Base-by-base conservation (phyloP, 2,329 filamentous ascomycete species). In the Phialophora chinensis region DNA sequence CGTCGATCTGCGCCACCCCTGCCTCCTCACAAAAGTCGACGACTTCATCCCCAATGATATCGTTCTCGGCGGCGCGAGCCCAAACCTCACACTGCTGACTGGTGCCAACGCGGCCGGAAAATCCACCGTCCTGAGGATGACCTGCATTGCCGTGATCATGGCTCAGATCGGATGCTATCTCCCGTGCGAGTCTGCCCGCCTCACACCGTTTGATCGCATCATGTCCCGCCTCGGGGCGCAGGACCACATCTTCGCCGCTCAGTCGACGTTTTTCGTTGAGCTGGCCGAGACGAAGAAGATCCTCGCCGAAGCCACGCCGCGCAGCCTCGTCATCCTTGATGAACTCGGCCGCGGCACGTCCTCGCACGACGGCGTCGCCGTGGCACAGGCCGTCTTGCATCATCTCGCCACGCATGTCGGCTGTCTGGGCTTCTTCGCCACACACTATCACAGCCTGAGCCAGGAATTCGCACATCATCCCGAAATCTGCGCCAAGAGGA, bases 211-310 rank as follows among this genome's bases (percentile, higher is more conserved):
- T 2, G 95, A 99, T 77, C 91, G 95, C 62, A 98, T 99, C 82
- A 99, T 99, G 95, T 98, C 94, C 10, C 92, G 95, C 54, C 87
- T 99, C 0, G 95, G 95, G 10, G 95, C 95, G 56, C 97, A 98
- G 75, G 95, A 99, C 86, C 98, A 98, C 79, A 99, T 99, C 73
- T 98, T 99, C 76, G 95, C 94, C 1, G 92, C 94, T 0, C 95
- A 99, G 78, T 96, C 92, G 14, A 99, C 95, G 2, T 99, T 99
- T 83, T 98, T 99, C 75, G 94, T 99, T 31, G 95, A 99, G 79
- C 83, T 99, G 1, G 93, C 93, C 0, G 95, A 99, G 78, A 99
- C 95, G 0, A 97, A 98, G 82, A 98, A 98, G 84, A 99, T 99
- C 59, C 85, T 99, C 0, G 88, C 92, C 0, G 95, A 98, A 80